These are phyloP conservation scores for Hebeloma cylindrosporum DNA, from an alignment of 768 basidiomycete species.

Conservation along the genomic window DNA sequence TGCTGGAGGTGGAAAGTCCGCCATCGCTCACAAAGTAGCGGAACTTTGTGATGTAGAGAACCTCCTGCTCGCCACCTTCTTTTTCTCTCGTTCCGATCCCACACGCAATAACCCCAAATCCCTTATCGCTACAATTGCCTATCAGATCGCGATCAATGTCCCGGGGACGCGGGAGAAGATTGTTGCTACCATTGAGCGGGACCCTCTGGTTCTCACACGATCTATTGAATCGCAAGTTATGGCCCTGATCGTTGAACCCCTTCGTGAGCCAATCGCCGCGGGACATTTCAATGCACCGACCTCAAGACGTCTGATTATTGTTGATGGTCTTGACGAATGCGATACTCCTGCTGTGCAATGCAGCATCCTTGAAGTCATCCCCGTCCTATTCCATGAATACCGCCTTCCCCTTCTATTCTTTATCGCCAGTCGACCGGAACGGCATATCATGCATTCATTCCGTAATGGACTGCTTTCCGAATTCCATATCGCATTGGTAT, in stretches of 20 bases:
- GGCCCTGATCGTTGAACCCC: slow-evolving; percentile 5
- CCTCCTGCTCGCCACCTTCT: slow-evolving; percentile 5
- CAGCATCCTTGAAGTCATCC: not conserved
- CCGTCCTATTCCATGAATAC: not conserved
- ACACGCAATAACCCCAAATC: not conserved
- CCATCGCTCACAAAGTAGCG: slow-evolving; percentile 13
- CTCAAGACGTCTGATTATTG: not conserved
- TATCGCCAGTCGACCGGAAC: slow-evolving; percentile 14
- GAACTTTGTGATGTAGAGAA: not conserved
- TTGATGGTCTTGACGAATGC: slow-evolving; percentile 14
- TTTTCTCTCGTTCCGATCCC: slow-evolving; percentile 10
- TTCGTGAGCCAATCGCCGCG: not conserved
- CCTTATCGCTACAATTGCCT: slow-evolving; percentile 9
- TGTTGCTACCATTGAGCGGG: not conserved
- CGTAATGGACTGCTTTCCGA: not conserved
- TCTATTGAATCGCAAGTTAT: slow-evolving; percentile 7
- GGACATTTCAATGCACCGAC: not conserved
- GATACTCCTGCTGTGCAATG: not conserved
- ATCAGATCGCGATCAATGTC: not conserved
- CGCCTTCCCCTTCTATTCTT: slow-evolving; percentile 9
- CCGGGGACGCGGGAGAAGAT: not conserved
- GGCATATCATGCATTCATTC: slow-evolving; percentile 3
- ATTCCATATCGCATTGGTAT: not conserved
- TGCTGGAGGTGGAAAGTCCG: slow-evolving; percentile 16
- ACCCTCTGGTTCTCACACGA: slow-evolving; percentile 10